phyloP scores from a whole-genome alignment of 2,329 filamentous ascomycete genomes.

The Arachnopeziza araneosa region DNA sequence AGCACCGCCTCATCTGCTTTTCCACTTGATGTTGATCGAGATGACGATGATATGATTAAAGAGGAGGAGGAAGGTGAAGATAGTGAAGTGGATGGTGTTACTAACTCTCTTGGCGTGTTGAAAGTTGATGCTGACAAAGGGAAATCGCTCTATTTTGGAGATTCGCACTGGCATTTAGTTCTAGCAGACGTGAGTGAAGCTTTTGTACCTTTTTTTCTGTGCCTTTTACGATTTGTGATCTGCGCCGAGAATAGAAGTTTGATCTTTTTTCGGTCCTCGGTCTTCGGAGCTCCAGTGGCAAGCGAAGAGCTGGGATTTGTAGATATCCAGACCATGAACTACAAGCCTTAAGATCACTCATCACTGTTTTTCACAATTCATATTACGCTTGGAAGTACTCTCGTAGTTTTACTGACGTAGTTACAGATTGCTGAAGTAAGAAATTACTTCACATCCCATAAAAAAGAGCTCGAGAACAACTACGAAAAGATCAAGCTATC shows the following conservation, averaged over 20 bases:
- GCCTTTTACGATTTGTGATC: background rate
- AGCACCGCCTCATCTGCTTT: constrained; percentile 24
- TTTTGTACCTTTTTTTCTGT: background rate
- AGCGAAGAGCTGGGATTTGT: background rate
- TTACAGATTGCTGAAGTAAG: constrained; percentile 81
- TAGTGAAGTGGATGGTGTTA: constrained; percentile 65
- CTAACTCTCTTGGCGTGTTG: constrained; percentile 72
- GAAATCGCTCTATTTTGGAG: constrained; percentile 75
- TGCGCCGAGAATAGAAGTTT: background rate
- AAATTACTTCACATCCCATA: constrained; percentile 79
- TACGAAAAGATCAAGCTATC: constrained; percentile 68
- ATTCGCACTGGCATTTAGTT: constrained; percentile 78
- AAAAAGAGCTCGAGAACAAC: constrained; percentile 82
- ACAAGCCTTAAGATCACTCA: background rate
- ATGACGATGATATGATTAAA: constrained; percentile 52
- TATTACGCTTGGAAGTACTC: background rate
- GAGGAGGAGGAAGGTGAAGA: constrained; percentile 53
- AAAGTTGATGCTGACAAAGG: constrained; percentile 72
- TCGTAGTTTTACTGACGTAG: background rate
- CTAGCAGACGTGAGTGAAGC: constrained; percentile 54
- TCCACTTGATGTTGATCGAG: constrained; percentile 42
- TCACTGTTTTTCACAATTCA: background rate
- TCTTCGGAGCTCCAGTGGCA: background rate
- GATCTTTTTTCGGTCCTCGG: background rate
- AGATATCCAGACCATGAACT: background rate